Evolutionary conservation across 192 early-diverging fungal species (phyloP), one percentile per base, ranked within the genome.

Genomic region (Linnemannia elongata): DNA sequence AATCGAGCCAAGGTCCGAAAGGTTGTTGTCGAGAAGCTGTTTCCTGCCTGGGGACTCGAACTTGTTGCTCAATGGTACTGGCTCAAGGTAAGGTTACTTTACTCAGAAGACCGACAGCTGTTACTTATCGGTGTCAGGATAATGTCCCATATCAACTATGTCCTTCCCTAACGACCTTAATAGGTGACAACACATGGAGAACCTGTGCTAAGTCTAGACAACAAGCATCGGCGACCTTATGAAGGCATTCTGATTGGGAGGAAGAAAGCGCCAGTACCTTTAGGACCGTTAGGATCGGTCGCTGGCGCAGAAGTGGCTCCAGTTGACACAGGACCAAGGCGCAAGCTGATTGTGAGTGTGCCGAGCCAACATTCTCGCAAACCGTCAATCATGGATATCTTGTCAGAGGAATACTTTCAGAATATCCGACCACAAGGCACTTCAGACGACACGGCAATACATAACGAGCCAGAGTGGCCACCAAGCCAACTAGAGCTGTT

Each of bases 11-110:
- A 94, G 66, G 90, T 90, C 63, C 88, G 89, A 17, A 79, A 54
- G 3, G 93, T 96, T 41, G 90, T 96, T 8, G 38, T 84, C 0
- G 89, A 95, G 24, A 96, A 95, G 81, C 88, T 96, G 57, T 92
- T 95, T 69, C 88, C 91, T 0, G 88, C 91, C 15, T 96, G 94
- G 94, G 89, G 90, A 1, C 41, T 94, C 1, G 79, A 88, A 35
- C 86, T 87, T 44, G 89, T 93, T 3, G 90, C 82, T 6, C 91
- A 93, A 72, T 94, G 93, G 93, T 79, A 72, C 39, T 96, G 95
- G 95, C 49, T 95, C 18, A 96, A 96, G 84, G 90, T 93, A 83
- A 41, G 41, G 5, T 74, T n/a, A 44, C 10, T 22, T 55, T 81
- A 41, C 3, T 52, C 12, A 73, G 15, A 17, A 13, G 60, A 33